Evolutionary conservation across 805 yeast species (phyloP).

Genomic region (Candida taoyuanica): DNA sequence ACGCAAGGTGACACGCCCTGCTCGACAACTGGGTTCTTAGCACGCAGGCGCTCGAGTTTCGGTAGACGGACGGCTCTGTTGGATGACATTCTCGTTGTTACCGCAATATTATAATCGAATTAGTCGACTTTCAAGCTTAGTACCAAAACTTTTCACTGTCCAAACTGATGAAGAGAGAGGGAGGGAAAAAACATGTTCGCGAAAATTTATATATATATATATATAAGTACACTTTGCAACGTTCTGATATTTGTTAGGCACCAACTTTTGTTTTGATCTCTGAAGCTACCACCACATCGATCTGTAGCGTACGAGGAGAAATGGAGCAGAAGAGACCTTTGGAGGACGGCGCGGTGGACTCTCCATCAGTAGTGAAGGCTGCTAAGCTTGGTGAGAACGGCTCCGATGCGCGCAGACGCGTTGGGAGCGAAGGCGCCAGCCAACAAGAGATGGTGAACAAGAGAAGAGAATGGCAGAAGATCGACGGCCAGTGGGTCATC

Average conservation of each 20-base stretch:
- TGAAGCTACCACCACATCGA: no score
- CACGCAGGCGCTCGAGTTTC: constrained; percentile 68
- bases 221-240: no score
- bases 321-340: neutral
- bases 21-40: constrained; percentile 56
- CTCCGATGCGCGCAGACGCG: no score
- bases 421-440: no score
- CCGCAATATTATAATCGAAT: no score
- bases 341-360: neutral
- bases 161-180: neutral
- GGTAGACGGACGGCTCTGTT: constrained; percentile 50
- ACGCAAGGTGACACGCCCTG: constrained; percentile 67
- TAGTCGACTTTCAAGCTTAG: no score
- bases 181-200: neutral
- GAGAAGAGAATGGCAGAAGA: constrained; percentile 10
- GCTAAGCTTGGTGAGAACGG: neutral
- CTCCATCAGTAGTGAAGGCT: neutral
- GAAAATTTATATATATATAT: neutral
- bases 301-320: no score
- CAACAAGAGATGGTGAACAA: neutral
- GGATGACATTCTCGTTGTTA: constrained; percentile 27
- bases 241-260: no score
- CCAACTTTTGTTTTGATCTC: no score
- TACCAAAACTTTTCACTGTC: constrained; percentile 3
- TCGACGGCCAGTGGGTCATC: constrained; percentile 32